Percentiles rank a stretch among this genome's conserved stretches.
These are phyloP conservation scores for Fusarium xylarioides DNA, from an alignment of 2,329 filamentous ascomycete genomes.

Conservation along the genomic window DNA sequence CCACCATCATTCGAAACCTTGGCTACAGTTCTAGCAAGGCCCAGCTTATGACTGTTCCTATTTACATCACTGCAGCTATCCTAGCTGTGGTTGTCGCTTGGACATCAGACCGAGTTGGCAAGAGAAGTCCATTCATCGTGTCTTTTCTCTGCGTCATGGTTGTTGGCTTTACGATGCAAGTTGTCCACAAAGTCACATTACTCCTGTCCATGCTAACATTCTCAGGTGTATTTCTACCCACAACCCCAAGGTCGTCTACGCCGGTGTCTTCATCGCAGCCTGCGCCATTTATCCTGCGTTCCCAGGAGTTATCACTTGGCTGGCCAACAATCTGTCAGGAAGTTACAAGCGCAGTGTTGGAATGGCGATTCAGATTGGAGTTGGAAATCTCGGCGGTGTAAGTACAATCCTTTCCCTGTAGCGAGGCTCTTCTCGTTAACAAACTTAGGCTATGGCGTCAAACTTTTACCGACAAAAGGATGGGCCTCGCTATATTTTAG, in stretches of 20 bases:
- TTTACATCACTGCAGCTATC: constrained; percentile 70
- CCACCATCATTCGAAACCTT: constrained; percentile 69
- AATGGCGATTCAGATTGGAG: constrained; percentile 71
- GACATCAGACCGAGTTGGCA: constrained; percentile 62
- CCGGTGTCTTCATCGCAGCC: constrained; percentile 78
- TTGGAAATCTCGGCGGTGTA: constrained; percentile 66
- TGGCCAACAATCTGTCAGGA: constrained; percentile 78
- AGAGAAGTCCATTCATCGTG: constrained; percentile 65
- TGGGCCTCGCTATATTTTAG: constrained; percentile 58
- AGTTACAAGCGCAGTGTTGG: constrained; percentile 71
- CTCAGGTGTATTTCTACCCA: constrained; percentile 64
- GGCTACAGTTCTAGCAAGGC: constrained; percentile 66
- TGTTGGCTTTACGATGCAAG: constrained; percentile 65
- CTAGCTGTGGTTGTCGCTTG: constrained; percentile 63
- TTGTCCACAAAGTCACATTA: not conserved
- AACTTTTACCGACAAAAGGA: constrained; percentile 72
- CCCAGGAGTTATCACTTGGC: constrained; percentile 81
- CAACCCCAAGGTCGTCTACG: constrained; percentile 72
- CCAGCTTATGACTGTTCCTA: constrained; percentile 72
- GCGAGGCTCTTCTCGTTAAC: not conserved
- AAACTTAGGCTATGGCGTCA: constrained; percentile 68
- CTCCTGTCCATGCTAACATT: not conserved
- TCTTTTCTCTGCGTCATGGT: constrained; percentile 62
- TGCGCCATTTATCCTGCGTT: constrained; percentile 84
- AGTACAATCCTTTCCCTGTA: constrained; percentile 19